A percentile compares a stretch with the other conserved stretches of the same genome.
Conservation (phyloP, 2,329 filamentous ascomycete genomes). For the Fusarium foetens region DNA sequence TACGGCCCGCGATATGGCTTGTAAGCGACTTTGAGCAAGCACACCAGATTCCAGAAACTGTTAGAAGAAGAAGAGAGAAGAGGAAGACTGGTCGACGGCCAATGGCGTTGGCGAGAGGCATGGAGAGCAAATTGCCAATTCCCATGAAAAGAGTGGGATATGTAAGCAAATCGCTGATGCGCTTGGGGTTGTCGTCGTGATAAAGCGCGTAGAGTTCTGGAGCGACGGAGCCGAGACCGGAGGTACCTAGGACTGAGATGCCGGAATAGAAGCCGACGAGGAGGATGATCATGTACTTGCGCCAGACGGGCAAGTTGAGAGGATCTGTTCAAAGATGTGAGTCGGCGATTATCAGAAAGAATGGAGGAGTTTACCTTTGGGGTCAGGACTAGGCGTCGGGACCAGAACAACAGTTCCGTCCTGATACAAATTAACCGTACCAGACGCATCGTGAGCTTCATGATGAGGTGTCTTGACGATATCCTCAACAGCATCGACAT, state of each 20-base stretch:
- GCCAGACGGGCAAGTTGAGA: background rate
- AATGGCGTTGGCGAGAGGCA: background rate
- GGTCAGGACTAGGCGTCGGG: constrained; percentile 5
- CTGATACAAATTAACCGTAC: constrained; percentile 8
- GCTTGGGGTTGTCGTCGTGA: constrained; percentile 2
- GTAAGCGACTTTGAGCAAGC: constrained; percentile 9
- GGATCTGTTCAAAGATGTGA: background rate
- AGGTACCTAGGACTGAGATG: constrained; percentile 11
- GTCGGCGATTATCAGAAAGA: accelerated
- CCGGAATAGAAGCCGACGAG: constrained; percentile 17
- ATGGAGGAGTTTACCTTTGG: background rate
- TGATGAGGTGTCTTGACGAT: background rate
- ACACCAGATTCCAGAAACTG: background rate
- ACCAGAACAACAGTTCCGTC: constrained; percentile 9
- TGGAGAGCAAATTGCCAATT: background rate
- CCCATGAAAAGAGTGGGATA: constrained; percentile 18
- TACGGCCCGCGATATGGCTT: background rate
- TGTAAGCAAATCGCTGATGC: background rate
- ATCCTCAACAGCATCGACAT: constrained; percentile 3
- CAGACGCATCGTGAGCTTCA: background rate
- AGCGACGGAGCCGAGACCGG: background rate
- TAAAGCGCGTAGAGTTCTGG: background rate
- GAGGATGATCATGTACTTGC: constrained; percentile 14
- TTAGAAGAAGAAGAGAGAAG: background rate
- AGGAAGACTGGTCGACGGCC: constrained; percentile 7